Conservation (phyloP, 495 filamentous ascomycete genomes). For the Cercophora sp. region DNA sequence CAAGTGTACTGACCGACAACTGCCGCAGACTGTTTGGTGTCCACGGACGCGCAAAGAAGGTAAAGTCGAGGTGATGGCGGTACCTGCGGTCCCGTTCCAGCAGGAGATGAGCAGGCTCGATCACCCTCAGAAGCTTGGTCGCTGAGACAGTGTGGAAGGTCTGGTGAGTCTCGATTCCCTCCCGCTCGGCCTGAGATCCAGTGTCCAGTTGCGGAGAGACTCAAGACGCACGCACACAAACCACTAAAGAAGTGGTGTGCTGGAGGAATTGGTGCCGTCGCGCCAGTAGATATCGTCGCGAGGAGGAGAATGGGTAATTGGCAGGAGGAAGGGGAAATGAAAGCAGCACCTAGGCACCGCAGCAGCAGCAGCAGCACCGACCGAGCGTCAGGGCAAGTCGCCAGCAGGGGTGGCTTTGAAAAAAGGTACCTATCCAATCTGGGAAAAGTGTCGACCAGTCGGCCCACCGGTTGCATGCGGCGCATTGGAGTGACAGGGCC, state of each 20-base stretch:
- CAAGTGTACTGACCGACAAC: slow-evolving; percentile 4
- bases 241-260: background rate
- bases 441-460: background rate
- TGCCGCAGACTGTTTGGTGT: background rate
- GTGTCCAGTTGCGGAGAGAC: no score
- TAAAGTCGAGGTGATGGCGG: background rate
- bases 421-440: slow-evolving; percentile 6
- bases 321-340: slow-evolving; percentile 11
- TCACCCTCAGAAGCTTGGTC: background rate
- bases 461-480: slow-evolving; percentile 5
- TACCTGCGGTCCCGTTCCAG: slow-evolving; percentile 9
- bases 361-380: slow-evolving; percentile 2
- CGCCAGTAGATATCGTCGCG: background rate
- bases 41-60: background rate
- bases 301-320: slow-evolving; percentile 8
- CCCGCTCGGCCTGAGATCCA: no score
- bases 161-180: background rate
- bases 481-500: background rate
- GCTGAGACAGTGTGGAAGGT: no score
- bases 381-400: background rate
- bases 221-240: slow-evolving; percentile 3
- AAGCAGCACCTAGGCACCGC: slow-evolving; percentile 13
- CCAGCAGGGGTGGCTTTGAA: background rate
- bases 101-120: slow-evolving; percentile 1
- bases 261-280: background rate